A percentile compares a stretch with the other conserved stretches of the same genome.
These are phyloP conservation scores for Cucurbitaria berberidis DNA, from an alignment of 2,329 filamentous ascomycete species.

Conservation along the genomic window DNA sequence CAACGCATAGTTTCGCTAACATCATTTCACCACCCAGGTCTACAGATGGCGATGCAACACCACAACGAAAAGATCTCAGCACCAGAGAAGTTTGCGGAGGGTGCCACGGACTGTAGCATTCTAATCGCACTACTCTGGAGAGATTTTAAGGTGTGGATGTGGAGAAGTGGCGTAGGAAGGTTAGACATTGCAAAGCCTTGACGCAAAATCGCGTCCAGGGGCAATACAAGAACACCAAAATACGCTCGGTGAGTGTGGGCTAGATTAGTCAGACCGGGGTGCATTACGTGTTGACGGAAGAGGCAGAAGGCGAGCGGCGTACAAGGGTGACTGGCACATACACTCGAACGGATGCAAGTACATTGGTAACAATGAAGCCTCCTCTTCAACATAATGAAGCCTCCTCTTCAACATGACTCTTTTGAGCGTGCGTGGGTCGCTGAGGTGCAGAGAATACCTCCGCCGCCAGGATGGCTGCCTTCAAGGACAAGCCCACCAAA, in stretches of 20 bases:
- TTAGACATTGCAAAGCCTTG: neutral
- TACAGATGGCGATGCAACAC: neutral
- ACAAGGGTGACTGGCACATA: neutral
- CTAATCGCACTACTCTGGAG: neutral
- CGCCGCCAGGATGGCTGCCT: neutral
- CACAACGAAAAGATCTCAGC: neutral
- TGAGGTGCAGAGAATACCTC: neutral
- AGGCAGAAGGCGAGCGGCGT: neutral
- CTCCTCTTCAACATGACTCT: too few species aligned
- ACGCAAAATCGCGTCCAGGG: neutral
- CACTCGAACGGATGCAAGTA: neutral
- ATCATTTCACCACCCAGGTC: conserved; percentile 8
- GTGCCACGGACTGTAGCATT: neutral
- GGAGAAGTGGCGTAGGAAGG: neutral
- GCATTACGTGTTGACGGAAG: neutral
- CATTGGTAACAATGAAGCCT: neutral
- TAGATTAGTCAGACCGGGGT: neutral
- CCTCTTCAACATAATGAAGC: too few species aligned
- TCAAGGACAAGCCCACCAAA: neutral
- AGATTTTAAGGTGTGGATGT: conserved; percentile 5
- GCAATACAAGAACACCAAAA: neutral
- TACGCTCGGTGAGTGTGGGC: neutral
- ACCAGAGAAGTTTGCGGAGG: neutral
- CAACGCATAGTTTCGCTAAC: neutral
- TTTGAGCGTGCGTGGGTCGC: neutral